These are phyloP conservation scores for Trichoderma endophyticum DNA, from an alignment of 2,329 filamentous ascomycete species.

Conservation along the genomic window DNA sequence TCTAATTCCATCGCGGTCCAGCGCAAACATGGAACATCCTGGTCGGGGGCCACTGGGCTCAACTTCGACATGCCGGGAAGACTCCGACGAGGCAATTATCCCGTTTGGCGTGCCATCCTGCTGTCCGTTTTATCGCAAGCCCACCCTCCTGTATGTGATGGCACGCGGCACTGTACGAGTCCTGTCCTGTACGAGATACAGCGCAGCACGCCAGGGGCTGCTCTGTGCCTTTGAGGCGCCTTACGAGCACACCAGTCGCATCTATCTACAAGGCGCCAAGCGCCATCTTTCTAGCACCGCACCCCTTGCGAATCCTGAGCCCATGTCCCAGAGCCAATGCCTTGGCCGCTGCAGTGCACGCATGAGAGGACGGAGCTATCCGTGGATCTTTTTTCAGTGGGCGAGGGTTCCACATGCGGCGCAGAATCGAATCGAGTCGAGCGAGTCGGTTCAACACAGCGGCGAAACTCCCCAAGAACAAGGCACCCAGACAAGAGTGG, in stretches of 20 bases:
- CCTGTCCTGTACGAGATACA: constrained; percentile 13
- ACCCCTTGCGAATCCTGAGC: neutral
- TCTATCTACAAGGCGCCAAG: neutral
- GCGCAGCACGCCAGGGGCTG: neutral
- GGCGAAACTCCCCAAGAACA: neutral
- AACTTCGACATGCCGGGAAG: constrained; percentile 8
- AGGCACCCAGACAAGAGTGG: neutral
- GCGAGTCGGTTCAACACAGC: neutral
- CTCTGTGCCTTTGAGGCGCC: neutral
- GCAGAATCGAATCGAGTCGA: neutral
- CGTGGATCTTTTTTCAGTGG: constrained; percentile 5
- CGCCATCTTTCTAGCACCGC: neutral
- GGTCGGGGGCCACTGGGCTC: neutral
- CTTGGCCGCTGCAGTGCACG: constrained; percentile 11
- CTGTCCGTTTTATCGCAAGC: neutral
- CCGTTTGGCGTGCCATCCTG: constrained; percentile 15
- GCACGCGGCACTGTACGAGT: neutral
- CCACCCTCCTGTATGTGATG: constrained; percentile 10
- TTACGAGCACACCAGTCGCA: neutral
- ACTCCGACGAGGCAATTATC: constrained; percentile 19
- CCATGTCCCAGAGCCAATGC: constrained; percentile 10
- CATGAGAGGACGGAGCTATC: constrained; percentile 10
- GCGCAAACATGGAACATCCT: neutral
- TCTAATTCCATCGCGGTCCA: neutral
- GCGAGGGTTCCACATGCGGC: neutral